Evolutionary conservation across 192 early-diverging fungal species (phyloP), one percentile per base, ranked within the genome.

Genomic region (Backusella morwellensis): DNA sequence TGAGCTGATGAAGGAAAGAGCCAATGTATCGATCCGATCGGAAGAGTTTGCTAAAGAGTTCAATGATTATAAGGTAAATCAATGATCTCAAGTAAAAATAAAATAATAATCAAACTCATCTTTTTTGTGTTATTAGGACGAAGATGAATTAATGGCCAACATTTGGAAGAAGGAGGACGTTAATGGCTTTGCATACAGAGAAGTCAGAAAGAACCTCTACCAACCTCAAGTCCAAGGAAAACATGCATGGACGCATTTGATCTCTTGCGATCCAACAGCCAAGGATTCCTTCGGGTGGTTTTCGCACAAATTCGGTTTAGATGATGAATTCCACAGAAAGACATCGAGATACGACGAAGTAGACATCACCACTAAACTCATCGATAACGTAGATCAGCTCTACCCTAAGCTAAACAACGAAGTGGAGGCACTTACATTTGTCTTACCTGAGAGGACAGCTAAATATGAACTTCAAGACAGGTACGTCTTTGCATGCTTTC

Each of bases 221-320:
- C 47, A 50, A 6, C 19, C 17, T 19, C 19, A 50, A 6, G 35
- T 66, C 1, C 3, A 66, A 14, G 23, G 5, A 26, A 26, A 23
- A 1, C 11, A 50, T 6, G 15, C 73, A 2, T 76, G 71, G 36
- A 77, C 76, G n/a, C 19, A 32, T 32, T 23, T 80, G 2, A 66
- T 38, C 7, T 44, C 26, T 2, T 59, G 68, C 34, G 26, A 73
- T 26, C 21, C 8, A 26, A 26, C 54, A 8, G 23, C 21, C 3
- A 36, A 32, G 14, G 34, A 68, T 7, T 72, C 79, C 19, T 35
- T 63, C 0, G 17, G 47, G 29, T 80, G 75, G 79, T 63, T 76
- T 8, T 26, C 34, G 14, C 11, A 73, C 19, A 75, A 75, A 15
- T 80, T 80, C 21, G 75, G 44, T 11, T 15, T 80, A 1, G 70